A percentile compares a stretch with the other conserved stretches of the same genome.
Conservation (phyloP, 2,329 filamentous ascomycete genomes). For the Lasiodiplodia gonubiensis region DNA sequence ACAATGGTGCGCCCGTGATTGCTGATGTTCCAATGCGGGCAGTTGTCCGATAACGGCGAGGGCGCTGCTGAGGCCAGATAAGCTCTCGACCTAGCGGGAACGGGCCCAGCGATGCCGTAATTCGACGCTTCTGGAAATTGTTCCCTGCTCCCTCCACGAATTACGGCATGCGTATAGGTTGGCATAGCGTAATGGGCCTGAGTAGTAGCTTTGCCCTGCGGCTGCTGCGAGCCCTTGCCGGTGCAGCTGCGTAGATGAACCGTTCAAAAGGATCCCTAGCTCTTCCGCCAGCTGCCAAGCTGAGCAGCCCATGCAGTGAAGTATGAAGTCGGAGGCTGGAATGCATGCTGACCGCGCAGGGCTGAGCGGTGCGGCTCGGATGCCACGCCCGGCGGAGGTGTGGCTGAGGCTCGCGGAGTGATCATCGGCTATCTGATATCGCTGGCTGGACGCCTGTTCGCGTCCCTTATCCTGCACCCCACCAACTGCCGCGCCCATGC, state of each 20-base stretch:
- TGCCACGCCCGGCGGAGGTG: neutral
- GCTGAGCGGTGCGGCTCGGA: conserved; percentile 7
- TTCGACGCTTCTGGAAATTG: conserved; percentile 20
- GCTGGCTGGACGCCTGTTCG: conserved; percentile 13
- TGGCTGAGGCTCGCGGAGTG: neutral
- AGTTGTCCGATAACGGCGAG: conserved; percentile 21
- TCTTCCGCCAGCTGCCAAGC: neutral
- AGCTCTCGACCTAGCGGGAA: conserved; percentile 4
- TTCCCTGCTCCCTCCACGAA: conserved; percentile 1
- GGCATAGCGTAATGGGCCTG: conserved; percentile 23
- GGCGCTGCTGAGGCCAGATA: conserved; percentile 10
- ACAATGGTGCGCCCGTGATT: neutral
- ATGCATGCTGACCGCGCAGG: neutral
- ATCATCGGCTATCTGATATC: conserved; percentile 11
- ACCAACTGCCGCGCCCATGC: conserved; percentile 16
- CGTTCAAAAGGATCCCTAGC: neutral
- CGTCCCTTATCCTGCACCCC: conserved; percentile 4
- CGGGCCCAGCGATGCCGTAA: conserved; percentile 15
- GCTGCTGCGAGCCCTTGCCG: neutral
- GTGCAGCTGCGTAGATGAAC: neutral
- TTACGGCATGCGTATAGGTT: conserved; percentile 2
- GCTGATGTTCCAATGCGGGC: neutral
- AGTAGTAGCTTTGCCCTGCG: neutral
- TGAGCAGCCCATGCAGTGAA: neutral
- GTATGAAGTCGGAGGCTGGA: neutral